Base-by-base conservation (phyloP, 1,284 basidiomycete genomes). In the Earliella scabrosa region DNA sequence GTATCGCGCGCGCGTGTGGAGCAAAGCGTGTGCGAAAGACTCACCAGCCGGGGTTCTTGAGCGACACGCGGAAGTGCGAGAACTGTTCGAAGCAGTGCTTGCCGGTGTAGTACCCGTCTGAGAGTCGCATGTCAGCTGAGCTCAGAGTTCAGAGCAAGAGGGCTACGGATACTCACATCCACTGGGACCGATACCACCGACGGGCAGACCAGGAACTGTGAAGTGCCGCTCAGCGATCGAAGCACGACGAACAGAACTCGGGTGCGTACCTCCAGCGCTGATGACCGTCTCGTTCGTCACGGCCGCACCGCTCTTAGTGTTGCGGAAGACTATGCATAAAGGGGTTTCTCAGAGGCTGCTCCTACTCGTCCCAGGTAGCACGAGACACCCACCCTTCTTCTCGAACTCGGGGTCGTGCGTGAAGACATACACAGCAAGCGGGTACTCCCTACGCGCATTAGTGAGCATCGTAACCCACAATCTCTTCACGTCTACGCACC, bases 371-470 rank as follows among this genome's bases (percentile, higher is more conserved):
- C n/a, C n/a, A n/a, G 29, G 27, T 3, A 27, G 20, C 1, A 26
- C 2, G 7, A 13, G 44, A n/a, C 13, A 36, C 56, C 6, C 59
- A 84, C 88, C 81, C 71, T 87, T 86, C 18, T 77, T 70, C 71
- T 90, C 90, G 66, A 86, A 80, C 21, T 70, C 71, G 1, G 77
- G 63, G 64, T 88, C 81, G 50, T 80, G 71, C 1, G 88, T 79
- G 74, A 94, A 95, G 29, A 92, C 82, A 65, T 95, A 93, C 11
- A 94, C 72, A 0, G 86, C 82, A 7, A 95, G 79, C 2, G 93
- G 90, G 60, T 92, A 85, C 53, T 90, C 90, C 43, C 34, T 31
- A 77, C 29, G 24, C 23, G 31, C 18, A 52, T 26, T 18, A 4
- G 10, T 29, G 20, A 48, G 4, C 27, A 10, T 5, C 23, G 2